Base-by-base conservation (phyloP, 805 yeast species). In the Candida yuanshanica region DNA sequence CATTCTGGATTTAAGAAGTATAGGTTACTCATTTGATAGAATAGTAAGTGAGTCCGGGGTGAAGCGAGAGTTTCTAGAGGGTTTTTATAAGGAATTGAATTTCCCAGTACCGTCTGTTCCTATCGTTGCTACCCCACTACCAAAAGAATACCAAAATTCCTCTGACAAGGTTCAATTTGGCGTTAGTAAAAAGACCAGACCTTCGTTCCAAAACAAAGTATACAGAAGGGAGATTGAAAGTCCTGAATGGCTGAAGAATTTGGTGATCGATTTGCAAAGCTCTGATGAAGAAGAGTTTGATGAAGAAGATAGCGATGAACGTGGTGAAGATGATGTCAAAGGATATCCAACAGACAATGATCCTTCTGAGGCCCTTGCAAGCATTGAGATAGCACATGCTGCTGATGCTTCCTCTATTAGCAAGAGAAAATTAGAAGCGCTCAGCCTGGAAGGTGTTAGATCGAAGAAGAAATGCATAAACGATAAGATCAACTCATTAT, bases 181-280 rank as follows among this genome's bases (percentile, higher is more conserved):
- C 3, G 26, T 11, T 11, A 10, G n/a, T 11, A 31, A 36, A n/a
- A 36, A 36, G 20, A 27, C 26, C 12, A 41, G 48, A 38, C 41
- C 46, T 26, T 34, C 36, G 22, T 48, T 39, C 22, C 42, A 34
- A 14, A 43, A 46, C 38, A 52, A 47, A 20, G 49, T 45, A 1
- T 48, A 46, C 37, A 40, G 39, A 20, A 42, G 44, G 13, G 46
- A 46, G 27, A 31, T 20, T 4, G 46, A 43, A 14, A 45, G 46
- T 17, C 58, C 59, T 4, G 55, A 44, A n/a, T 55, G 59, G 59
- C 14, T 52, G 33, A 43, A 47, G 11, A 44, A 47, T 25, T 45
- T 55, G 41, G 55, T 53, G 18, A 51, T 55, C 24, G 46, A 52
- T 12, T 44, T 55, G 42, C 50, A 47, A 25, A 38, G 50, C 4